These are phyloP conservation scores for Pisolithus tinctorius DNA, from an alignment of 768 basidiomycete species.

Conservation along the genomic window DNA sequence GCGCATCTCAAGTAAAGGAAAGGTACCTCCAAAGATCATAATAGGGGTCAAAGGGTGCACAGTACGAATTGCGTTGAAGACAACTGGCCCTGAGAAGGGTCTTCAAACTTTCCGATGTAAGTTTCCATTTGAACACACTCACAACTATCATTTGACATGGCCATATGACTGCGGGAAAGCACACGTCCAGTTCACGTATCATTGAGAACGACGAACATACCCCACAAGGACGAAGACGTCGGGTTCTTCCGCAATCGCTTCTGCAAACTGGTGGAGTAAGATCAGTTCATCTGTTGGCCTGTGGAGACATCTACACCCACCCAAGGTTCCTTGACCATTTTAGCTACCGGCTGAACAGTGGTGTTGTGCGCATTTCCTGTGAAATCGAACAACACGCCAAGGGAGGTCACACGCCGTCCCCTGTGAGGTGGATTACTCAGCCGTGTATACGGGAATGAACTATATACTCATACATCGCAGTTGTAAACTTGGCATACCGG, in stretches of 20 bases:
- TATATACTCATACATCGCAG: slow-evolving; percentile 45
- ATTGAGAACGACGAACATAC: slow-evolving; percentile 27
- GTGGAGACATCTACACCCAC: slow-evolving; percentile 25
- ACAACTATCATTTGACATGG: slow-evolving; percentile 65
- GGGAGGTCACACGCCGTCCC: slow-evolving; percentile 67
- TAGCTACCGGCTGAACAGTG: slow-evolving; percentile 62
- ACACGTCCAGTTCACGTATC: not conserved
- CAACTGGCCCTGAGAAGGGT: slow-evolving; percentile 49
- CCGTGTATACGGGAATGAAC: not conserved
- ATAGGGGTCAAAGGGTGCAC: slow-evolving; percentile 72
- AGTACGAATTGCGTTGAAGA: slow-evolving; percentile 67
- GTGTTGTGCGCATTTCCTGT: slow-evolving; percentile 63
- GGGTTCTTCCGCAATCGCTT: slow-evolving; percentile 74
- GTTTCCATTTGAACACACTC: slow-evolving; percentile 9
- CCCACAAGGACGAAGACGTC: slow-evolving; percentile 76
- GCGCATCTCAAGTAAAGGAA: not conserved
- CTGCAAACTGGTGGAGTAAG: slow-evolving; percentile 46
- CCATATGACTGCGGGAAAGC: slow-evolving; percentile 63
- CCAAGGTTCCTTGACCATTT: slow-evolving; percentile 80
- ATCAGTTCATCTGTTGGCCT: not conserved
- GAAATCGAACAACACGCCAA: slow-evolving; percentile 78
- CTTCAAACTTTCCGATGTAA: not conserved
- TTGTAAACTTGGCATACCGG: slow-evolving; percentile 67
- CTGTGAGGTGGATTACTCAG: slow-evolving; percentile 16
- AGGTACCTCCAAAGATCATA: slow-evolving; percentile 68